Evolutionary conservation across 75 land plant genomes (phyloP).

Genomic region (Sequoia sempervirens): DNA sequence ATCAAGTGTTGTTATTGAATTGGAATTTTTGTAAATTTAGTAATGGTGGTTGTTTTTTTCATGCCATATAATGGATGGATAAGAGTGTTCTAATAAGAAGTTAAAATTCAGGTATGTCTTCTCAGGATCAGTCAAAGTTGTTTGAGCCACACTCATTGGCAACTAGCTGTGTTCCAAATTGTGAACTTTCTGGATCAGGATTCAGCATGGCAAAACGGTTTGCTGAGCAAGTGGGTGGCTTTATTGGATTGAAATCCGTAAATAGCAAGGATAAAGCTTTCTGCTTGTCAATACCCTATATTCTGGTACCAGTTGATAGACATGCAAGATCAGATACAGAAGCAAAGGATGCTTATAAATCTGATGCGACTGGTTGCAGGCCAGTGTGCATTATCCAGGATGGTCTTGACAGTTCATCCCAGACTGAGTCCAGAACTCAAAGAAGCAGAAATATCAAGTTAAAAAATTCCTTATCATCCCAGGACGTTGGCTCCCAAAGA

Average conservation of each 20-base stretch:
- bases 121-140: constrained; percentile 26
- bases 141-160: constrained; percentile 29
- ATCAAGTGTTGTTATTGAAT: too few species aligned
- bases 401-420: background rate
- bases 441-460: background rate
- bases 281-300: constrained; percentile 35
- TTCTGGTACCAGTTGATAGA: constrained; percentile 13
- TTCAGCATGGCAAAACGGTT: constrained; percentile 37
- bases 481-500: background rate
- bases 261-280: constrained; percentile 34
- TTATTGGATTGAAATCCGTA: constrained; percentile 29
- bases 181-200: constrained; percentile 35
- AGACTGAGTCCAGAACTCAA: background rate
- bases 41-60: too few species aligned
- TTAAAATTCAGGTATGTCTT: constrained; percentile 21
- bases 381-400: background rate
- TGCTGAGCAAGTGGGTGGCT: constrained; percentile 32
- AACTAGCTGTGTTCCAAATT: constrained; percentile 19
- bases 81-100: too few species aligned
- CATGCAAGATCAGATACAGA: background rate
- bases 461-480: background rate
- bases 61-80: too few species aligned
- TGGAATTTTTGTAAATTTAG: too few species aligned
- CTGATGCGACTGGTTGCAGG: background rate
- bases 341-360: background rate